Evolutionary conservation across 2,329 filamentous ascomycete species (phyloP).

Genomic region (Fusarium nelsonii): DNA sequence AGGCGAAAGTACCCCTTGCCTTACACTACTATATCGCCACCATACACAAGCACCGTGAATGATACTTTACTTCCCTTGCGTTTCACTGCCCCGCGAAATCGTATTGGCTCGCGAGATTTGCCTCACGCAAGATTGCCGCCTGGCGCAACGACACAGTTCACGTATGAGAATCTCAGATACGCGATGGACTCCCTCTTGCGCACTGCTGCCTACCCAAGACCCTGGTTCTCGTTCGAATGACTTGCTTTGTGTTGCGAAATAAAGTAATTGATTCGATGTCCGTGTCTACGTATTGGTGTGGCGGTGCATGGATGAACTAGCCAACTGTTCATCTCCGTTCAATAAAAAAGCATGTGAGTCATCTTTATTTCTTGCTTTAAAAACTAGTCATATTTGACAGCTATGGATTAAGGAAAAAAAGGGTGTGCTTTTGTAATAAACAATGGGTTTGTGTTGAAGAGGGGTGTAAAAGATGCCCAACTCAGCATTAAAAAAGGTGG

Average conservation of each 20-base stretch:
- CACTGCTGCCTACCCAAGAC: constrained; percentile 41
- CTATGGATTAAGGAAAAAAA: not conserved
- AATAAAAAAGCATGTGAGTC: constrained; percentile 27
- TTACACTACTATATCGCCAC: constrained; percentile 19
- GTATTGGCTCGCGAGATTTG: constrained; percentile 25
- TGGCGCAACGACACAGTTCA: constrained; percentile 15
- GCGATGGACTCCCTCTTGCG: constrained; percentile 12
- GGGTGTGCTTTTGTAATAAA: not conserved
- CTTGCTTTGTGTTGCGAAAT: not conserved
- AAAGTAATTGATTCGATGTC: constrained; percentile 16
- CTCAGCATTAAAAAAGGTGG: constrained; percentile 5
- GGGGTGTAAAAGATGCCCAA: constrained; percentile 28
- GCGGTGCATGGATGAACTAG: constrained; percentile 20
- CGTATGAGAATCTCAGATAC: constrained; percentile 7
- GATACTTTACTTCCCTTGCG: constrained; percentile 2
- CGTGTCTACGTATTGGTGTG: constrained; percentile 34
- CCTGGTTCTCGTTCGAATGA: constrained; percentile 16
- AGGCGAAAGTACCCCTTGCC: constrained; percentile 22
- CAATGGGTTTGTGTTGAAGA: not conserved
- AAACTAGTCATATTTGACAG: constrained; percentile 6
- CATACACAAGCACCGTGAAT: constrained; percentile 30
- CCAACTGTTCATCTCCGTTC: constrained; percentile 11
- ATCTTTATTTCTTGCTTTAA: not conserved
- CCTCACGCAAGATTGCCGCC: constrained; percentile 14
- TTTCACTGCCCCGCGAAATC: constrained; percentile 3